Percentiles rank a stretch among this genome's conserved stretches.
Evolutionary conservation across 1,284 basidiomycete genomes (phyloP).

Genomic region (Pulveroboletus sp.): DNA sequence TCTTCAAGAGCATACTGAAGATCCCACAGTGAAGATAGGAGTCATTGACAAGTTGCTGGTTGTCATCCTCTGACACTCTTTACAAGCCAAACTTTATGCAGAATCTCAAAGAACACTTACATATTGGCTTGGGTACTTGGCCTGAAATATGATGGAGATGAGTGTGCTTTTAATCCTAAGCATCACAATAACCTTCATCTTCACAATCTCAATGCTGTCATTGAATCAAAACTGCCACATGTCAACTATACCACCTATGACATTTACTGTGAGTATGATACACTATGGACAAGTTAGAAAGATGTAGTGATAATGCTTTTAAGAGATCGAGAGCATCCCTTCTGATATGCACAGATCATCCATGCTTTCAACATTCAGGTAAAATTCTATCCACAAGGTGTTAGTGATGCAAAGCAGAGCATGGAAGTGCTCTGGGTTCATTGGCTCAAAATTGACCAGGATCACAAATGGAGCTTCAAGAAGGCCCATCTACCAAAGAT

Average conservation of each 20-base stretch:
- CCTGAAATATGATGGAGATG: slow-evolving; percentile 10
- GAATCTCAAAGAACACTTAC: slow-evolving; percentile 15
- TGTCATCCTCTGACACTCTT: no score
- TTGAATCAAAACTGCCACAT: slow-evolving; percentile 1
- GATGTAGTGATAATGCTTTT: slow-evolving; percentile 9
- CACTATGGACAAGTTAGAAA: slow-evolving; percentile 3
- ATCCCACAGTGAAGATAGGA: slow-evolving; percentile 18
- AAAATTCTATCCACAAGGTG: not conserved
- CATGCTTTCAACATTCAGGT: not conserved
- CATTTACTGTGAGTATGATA: slow-evolving; percentile 16
- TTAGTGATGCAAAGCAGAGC: not conserved
- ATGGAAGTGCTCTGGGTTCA: slow-evolving; percentile 25
- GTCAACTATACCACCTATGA: slow-evolving; percentile 16
- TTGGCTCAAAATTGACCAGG: slow-evolving; percentile 15
- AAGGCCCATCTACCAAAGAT: not conserved
- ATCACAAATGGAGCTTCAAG: not conserved
- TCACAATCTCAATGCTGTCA: not conserved
- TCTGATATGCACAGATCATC: slow-evolving; percentile 15
- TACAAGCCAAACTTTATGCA: not conserved
- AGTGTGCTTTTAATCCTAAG: slow-evolving; percentile 1
- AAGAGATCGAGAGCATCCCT: slow-evolving; percentile 7
- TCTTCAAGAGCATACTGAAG: not conserved
- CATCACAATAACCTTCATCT: not conserved
- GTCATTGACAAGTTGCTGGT: not conserved
- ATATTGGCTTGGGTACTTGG: slow-evolving; percentile 11